These are phyloP conservation scores for Scutellaria barbata DNA, from an alignment of 257 asterid species.

Conservation along the genomic window DNA sequence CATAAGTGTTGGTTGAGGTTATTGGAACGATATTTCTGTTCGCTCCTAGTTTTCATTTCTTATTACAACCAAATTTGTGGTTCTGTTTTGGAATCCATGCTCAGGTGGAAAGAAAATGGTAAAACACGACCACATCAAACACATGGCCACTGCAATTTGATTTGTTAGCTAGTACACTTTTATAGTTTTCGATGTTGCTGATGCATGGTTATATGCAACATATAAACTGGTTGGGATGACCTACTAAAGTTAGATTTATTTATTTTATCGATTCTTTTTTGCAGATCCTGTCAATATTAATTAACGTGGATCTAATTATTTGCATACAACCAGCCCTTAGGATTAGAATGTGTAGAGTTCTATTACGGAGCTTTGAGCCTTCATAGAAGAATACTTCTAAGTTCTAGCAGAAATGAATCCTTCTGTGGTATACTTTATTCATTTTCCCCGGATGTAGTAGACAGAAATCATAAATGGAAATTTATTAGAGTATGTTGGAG, in stretches of 20 bases:
- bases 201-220: conserved; percentile 3
- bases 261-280: background rate
- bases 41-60: background rate
- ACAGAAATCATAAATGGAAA: background rate
- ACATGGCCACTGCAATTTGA: background rate
- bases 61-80: background rate
- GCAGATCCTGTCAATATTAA: conserved; percentile 1
- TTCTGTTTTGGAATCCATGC: background rate
- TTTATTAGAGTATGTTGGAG: background rate
- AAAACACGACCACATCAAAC: background rate
- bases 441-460: background rate
- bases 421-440: background rate
- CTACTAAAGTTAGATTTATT: background rate
- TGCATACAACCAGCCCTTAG: background rate
- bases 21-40: background rate
- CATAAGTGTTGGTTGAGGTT: background rate
- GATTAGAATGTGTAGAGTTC: background rate
- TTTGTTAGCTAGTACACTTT: background rate
- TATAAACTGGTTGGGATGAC: background rate
- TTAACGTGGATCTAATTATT: background rate
- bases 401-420: background rate
- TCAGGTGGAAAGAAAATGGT: conserved; percentile 5
- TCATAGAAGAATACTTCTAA: background rate
- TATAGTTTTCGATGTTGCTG: background rate
- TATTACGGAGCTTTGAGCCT: background rate